phyloP scores from a whole-genome alignment of 768 basidiomycete species.

The Pulveroboletus sp. region DNA sequence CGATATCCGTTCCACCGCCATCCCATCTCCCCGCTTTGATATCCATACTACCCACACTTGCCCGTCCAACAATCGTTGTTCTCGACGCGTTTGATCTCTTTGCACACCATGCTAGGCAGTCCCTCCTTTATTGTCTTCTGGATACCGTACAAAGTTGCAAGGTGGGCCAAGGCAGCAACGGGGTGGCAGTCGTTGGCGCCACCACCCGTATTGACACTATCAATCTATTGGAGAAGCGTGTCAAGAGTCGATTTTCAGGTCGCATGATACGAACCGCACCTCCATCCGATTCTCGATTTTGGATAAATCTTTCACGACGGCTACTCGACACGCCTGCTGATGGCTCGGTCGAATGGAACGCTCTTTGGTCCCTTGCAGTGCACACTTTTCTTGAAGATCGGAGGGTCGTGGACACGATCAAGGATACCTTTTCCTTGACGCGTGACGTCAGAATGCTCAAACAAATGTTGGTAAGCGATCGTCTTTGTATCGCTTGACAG shows the following conservation, averaged over 20 bases:
- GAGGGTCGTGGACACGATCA: constrained; percentile 43
- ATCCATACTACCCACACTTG: constrained; percentile 72
- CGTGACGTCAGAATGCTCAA: constrained; percentile 58
- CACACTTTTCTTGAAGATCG: constrained; percentile 54
- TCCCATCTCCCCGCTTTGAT: constrained; percentile 74
- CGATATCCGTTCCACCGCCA: constrained; percentile 53
- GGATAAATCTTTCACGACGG: constrained; percentile 47
- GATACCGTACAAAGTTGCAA: constrained; percentile 91
- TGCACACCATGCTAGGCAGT: constrained; percentile 86
- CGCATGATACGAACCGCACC: constrained; percentile 79
- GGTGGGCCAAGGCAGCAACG: constrained; percentile 54
- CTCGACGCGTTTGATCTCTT: constrained; percentile 95
- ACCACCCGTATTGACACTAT: constrained; percentile 87
- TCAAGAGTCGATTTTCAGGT: constrained; percentile 96
- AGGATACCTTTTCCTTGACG: constrained; percentile 60
- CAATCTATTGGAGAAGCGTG: constrained; percentile 89
- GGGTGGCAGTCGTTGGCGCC: constrained; percentile 82
- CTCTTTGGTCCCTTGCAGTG: constrained; percentile 56
- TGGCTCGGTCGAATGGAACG: constrained; percentile 50
- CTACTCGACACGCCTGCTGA: constrained; percentile 38
- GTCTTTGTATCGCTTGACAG: background rate
- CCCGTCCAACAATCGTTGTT: constrained; percentile 77
- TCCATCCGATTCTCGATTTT: constrained; percentile 46
- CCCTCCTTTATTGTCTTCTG: constrained; percentile 90
- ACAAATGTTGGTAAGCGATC: constrained; percentile 57